Percentiles rank a stretch among this genome's conserved stretches.
These are phyloP conservation scores for Podila clonocystis DNA, from an alignment of 192 early-diverging fungal species.

Conservation along the genomic window DNA sequence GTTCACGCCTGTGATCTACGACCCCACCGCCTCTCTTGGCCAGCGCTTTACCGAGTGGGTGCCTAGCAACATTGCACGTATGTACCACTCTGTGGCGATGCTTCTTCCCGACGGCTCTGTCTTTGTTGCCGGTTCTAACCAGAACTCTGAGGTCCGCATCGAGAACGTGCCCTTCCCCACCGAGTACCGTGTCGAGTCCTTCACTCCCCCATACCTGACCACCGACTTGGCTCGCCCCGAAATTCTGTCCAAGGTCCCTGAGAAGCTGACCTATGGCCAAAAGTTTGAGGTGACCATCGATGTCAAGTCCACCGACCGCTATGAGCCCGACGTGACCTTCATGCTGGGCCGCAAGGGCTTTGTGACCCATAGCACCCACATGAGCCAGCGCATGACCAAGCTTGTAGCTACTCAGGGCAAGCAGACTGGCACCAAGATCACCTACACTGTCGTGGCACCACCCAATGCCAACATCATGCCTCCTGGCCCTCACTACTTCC, in stretches of 20 bases:
- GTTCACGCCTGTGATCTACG: slow-evolving; percentile 64
- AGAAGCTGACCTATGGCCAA: neutral
- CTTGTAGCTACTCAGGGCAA: slow-evolving; percentile 12
- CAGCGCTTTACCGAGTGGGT: slow-evolving; percentile 50
- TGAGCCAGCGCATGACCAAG: slow-evolving; percentile 63
- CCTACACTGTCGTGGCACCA: slow-evolving; percentile 45
- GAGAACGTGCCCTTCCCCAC: slow-evolving; percentile 50
- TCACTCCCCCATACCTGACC: slow-evolving; percentile 64
- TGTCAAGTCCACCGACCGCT: slow-evolving; percentile 31
- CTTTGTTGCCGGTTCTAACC: slow-evolving; percentile 52
- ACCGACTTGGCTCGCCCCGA: slow-evolving; percentile 49
- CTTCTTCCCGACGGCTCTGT: slow-evolving; percentile 53
- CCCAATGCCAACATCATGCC: slow-evolving; percentile 64
- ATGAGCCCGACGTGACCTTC: slow-evolving; percentile 48
- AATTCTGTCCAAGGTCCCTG: slow-evolving; percentile 21
- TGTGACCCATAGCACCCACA: slow-evolving; percentile 64
- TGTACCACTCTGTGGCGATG: slow-evolving; percentile 72
- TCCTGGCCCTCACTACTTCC: slow-evolving; percentile 62
- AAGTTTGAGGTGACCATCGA: slow-evolving; percentile 20
- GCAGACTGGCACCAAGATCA: slow-evolving; percentile 24
- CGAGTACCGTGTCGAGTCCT: slow-evolving; percentile 64
- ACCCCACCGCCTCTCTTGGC: slow-evolving; percentile 55
- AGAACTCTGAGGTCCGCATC: slow-evolving; percentile 38
- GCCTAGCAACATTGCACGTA: slow-evolving; percentile 61
- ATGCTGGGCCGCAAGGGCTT: slow-evolving; percentile 59